A percentile compares a stretch with the other conserved stretches of the same genome.
These are phyloP conservation scores for Aspergillus fumigatiaffinis DNA, from an alignment of 2,329 filamentous ascomycete species.

Conservation along the genomic window DNA sequence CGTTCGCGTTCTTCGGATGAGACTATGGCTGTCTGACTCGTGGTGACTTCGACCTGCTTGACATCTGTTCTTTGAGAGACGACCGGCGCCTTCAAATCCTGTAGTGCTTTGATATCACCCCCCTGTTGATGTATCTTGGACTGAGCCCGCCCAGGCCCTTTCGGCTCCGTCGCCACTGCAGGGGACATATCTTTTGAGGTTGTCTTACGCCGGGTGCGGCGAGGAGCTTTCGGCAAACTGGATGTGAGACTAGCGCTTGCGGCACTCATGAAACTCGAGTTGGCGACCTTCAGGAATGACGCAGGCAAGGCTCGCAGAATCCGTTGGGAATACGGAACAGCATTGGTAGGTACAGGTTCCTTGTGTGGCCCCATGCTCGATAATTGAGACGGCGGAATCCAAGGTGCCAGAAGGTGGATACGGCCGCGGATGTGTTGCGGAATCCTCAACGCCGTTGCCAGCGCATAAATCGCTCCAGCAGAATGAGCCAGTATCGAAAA, in stretches of 20 bases:
- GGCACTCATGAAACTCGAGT: slow-evolving; percentile 90
- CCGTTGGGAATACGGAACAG: slow-evolving; percentile 85
- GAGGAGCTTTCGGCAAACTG: slow-evolving; percentile 64
- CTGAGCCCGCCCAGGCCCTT: slow-evolving; percentile 10
- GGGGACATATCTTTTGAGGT: slow-evolving; percentile 33
- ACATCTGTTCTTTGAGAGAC: slow-evolving; percentile 13
- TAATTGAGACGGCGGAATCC: slow-evolving; percentile 93
- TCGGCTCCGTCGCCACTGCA: slow-evolving; percentile 52
- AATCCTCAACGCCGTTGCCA: slow-evolving; percentile 92
- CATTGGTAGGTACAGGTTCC: slow-evolving; percentile 72
- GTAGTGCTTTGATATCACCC: slow-evolving; percentile 13
- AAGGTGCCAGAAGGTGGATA: slow-evolving; percentile 85
- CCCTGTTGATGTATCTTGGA: slow-evolving; percentile 17
- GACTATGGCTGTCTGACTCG: slow-evolving; percentile 11
- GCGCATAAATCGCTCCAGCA: slow-evolving; percentile 93
- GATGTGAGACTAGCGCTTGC: slow-evolving; percentile 82
- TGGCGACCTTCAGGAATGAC: slow-evolving; percentile 87
- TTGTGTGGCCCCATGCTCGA: slow-evolving; percentile 71
- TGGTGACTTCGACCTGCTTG: slow-evolving; percentile 7
- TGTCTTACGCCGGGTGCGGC: slow-evolving; percentile 58
- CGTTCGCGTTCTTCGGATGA: slow-evolving; percentile 33
- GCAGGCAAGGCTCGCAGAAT: slow-evolving; percentile 87
- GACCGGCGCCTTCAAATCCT: slow-evolving; percentile 14
- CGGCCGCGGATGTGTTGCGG: slow-evolving; percentile 92
- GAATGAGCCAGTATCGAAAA: slow-evolving; percentile 97